phyloP scores from a whole-genome alignment of 2,329 filamentous ascomycete species.

The Sclerotinia trifoliorum region DNA sequence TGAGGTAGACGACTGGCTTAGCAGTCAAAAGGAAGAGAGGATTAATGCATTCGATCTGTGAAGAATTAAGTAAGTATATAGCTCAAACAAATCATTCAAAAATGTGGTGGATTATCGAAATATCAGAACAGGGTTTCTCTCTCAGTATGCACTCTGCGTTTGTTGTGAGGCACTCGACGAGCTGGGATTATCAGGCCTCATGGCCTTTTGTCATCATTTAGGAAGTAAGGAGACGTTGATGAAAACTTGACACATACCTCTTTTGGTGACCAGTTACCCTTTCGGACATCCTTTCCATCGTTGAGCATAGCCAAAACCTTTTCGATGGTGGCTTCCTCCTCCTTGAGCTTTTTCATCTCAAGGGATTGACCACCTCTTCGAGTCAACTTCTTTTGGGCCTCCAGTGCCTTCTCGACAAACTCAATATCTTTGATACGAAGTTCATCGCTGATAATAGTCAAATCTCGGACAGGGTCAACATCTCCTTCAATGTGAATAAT shows the following conservation, averaged over 20 bases:
- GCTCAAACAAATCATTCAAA: slow-evolving; percentile 21
- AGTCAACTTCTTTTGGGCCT: slow-evolving; percentile 91
- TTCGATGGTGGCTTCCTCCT: slow-evolving; percentile 90
- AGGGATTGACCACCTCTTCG: slow-evolving; percentile 89
- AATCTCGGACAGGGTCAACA: slow-evolving; percentile 89
- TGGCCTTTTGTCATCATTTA: slow-evolving; percentile 98
- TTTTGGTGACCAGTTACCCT: slow-evolving; percentile 85
- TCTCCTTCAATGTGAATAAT: slow-evolving; percentile 99
- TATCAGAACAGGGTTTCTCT: slow-evolving; percentile 54
- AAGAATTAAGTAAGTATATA: slow-evolving; percentile 25
- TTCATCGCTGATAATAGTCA: slow-evolving; percentile 96
- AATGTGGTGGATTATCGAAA: slow-evolving; percentile 21
- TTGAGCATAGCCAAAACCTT: slow-evolving; percentile 82
- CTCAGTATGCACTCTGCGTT: slow-evolving; percentile 84
- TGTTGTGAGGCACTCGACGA: slow-evolving; percentile 88
- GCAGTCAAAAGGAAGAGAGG: slow-evolving; percentile 91
- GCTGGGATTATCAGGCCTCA: slow-evolving; percentile 97
- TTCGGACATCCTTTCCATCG: slow-evolving; percentile 89
- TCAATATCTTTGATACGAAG: slow-evolving; percentile 97
- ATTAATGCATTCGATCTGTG: slow-evolving; percentile 94
- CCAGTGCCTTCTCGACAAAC: slow-evolving; percentile 93
- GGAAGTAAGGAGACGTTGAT: slow-evolving; percentile 32
- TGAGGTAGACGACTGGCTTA: slow-evolving; percentile 94
- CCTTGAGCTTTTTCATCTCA: slow-evolving; percentile 95
- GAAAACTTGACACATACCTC: slow-evolving; percentile 67